Conservation (phyloP, 1,284 basidiomycete genomes). For the Ceratobasidium sp. region DNA sequence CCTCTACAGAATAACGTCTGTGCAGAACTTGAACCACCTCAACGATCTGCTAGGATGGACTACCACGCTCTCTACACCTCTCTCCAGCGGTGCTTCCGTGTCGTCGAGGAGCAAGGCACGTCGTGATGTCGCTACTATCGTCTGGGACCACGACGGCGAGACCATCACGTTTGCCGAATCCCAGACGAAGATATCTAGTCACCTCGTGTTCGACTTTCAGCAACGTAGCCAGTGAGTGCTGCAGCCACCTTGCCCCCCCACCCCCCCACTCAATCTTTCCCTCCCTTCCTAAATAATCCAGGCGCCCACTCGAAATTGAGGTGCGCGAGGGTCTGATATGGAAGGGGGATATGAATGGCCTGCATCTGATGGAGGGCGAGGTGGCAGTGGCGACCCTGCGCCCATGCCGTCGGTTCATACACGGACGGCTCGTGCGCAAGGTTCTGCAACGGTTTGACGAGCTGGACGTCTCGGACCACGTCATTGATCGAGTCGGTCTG, state of each 20-base stretch:
- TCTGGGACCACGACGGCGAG: conserved; percentile 45
- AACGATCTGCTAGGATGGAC: conserved; percentile 43
- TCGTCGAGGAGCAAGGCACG: conserved; percentile 36
- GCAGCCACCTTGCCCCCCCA: background rate
- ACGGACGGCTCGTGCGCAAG: conserved; percentile 43
- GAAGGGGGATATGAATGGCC: conserved; percentile 41
- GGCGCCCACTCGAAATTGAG: conserved; percentile 43
- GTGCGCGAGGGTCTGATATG: conserved; percentile 30
- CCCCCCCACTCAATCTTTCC: background rate
- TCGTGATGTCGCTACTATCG: conserved; percentile 40
- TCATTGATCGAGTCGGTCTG: conserved; percentile 40
- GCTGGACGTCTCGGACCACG: conserved; percentile 37
- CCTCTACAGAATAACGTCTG: conserved; percentile 40
- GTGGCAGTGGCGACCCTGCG: conserved; percentile 38
- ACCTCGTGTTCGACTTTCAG: conserved; percentile 43
- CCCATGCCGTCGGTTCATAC: conserved; percentile 42
- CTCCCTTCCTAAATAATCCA: conserved; percentile 7
- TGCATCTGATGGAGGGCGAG: conserved; percentile 42
- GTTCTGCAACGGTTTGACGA: conserved; percentile 43
- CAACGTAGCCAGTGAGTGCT: conserved; percentile 42
- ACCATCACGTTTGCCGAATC: conserved; percentile 27
- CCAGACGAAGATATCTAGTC: conserved; percentile 26
- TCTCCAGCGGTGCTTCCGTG: conserved; percentile 16
- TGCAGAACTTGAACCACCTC: conserved; percentile 43
- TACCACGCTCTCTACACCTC: conserved; percentile 32